Conservation (phyloP, 1,284 basidiomycete species). For the Mycosarcoma mackinlayi region DNA sequence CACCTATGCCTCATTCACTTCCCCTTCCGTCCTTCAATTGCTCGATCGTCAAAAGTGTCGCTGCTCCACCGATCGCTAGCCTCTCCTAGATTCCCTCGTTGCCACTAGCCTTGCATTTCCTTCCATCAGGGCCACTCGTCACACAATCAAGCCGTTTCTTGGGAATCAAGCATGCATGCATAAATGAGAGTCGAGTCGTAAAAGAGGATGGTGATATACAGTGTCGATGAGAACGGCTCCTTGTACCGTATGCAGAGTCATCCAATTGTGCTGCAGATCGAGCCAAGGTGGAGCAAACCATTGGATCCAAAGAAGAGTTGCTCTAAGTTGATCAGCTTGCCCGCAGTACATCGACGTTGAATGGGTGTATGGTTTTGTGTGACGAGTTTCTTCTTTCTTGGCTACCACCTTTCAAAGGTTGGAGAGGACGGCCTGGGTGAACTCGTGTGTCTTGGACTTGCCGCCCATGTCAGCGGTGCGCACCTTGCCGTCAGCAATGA, state of each 20-base stretch:
- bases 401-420: slow-evolving; percentile 44
- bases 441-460: slow-evolving; percentile 65
- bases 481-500: slow-evolving; percentile 88
- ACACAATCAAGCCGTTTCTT: slow-evolving; percentile 9
- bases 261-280: neutral
- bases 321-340: neutral
- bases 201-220: slow-evolving; percentile 34
- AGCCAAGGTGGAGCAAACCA: neutral
- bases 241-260: neutral
- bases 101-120: neutral
- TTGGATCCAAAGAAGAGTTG: neutral
- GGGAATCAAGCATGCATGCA: slow-evolving; percentile 46
- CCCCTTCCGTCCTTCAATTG: slow-evolving; percentile 17
- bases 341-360: slow-evolving; percentile 18
- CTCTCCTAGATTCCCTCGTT: neutral
- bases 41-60: neutral
- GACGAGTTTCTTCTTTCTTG: neutral
- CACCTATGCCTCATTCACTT: slow-evolving; percentile 26
- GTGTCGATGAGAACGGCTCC: slow-evolving; percentile 13
- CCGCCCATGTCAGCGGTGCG: slow-evolving; percentile 96
- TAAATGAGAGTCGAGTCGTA: slow-evolving; percentile 18
- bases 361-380: slow-evolving; percentile 1
- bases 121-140: neutral
- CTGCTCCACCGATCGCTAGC: neutral
- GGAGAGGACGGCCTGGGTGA: slow-evolving; percentile 66